These are phyloP conservation scores for Santalum album DNA, from an alignment of 164 flowering plant genomes.

Conservation along the genomic window DNA sequence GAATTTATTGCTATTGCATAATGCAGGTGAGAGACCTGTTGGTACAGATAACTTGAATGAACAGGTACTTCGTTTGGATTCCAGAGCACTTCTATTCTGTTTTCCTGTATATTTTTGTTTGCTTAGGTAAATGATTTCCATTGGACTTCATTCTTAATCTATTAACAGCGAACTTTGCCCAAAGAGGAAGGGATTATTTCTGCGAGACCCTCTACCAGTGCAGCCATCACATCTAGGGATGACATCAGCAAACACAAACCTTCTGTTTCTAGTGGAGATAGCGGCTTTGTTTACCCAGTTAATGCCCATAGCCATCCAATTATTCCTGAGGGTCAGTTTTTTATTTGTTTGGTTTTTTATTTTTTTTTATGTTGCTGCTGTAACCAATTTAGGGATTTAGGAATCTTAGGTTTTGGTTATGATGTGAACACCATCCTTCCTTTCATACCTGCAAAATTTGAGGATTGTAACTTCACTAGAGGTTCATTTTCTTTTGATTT, in stretches of 20 bases:
- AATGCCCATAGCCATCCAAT: not conserved
- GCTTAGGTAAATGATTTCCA: not conserved
- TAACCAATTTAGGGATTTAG: not conserved
- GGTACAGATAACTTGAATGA: not conserved
- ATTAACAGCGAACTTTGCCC: not conserved
- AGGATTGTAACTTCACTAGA: too few relatives aligned
- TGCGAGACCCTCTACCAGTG: not conserved
- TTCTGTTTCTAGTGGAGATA: not conserved
- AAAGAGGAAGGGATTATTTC: not conserved
- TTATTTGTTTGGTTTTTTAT: too few relatives aligned
- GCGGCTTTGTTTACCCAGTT: not conserved
- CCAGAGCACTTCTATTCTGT: too few relatives aligned
- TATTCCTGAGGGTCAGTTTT: not conserved
- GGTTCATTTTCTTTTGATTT: too few relatives aligned
- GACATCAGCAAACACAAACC: not conserved
- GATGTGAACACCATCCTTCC: not conserved
- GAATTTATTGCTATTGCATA: not conserved
- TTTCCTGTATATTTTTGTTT: too few relatives aligned
- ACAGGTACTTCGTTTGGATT: not conserved
- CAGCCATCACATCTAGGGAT: not conserved
- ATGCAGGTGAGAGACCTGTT: conserved; percentile 2
- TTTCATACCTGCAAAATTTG: too few relatives aligned
- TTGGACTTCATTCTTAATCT: not conserved
- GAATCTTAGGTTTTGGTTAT: not conserved
- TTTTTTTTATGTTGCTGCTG: not conserved